Conservation (phyloP, 2,329 filamentous ascomycete species). For the Knufia fluminis region DNA sequence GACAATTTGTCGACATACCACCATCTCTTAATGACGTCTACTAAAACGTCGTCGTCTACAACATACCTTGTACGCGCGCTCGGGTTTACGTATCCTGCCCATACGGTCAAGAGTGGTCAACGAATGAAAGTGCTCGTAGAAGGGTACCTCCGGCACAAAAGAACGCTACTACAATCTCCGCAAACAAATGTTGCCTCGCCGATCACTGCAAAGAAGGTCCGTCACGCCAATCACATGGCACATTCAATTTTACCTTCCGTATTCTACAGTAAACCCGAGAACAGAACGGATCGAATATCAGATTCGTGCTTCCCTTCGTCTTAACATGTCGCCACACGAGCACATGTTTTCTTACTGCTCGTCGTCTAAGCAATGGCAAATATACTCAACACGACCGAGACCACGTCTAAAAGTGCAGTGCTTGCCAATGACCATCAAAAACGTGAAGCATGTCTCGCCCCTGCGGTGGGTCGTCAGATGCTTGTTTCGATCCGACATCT, state of each 20-base stretch:
- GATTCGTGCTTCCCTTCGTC: not conserved
- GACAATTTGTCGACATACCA: no score
- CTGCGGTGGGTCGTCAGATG: not conserved
- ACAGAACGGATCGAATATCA: not conserved
- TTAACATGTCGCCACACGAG: not conserved
- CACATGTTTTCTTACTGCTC: not conserved
- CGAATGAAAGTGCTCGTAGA: no score
- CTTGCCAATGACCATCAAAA: not conserved
- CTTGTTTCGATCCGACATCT: not conserved
- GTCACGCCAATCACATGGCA: not conserved
- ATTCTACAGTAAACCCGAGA: not conserved
- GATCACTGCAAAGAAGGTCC: not conserved
- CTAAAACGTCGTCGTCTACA: no score
- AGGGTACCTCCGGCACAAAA: no score
- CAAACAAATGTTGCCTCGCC: not conserved
- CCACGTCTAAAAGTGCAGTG: not conserved
- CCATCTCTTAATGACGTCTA: no score
- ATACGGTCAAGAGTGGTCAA: no score
- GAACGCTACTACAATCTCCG: not conserved
- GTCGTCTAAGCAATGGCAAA: not conserved
- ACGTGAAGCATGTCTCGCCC: not conserved
- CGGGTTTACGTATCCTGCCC: no score
- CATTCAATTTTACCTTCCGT: not conserved
- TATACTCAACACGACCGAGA: not conserved
- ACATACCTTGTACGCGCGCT: no score